Base-by-base conservation (phyloP, 164 flowering plant species). In the Hamamelis virginiana region DNA sequence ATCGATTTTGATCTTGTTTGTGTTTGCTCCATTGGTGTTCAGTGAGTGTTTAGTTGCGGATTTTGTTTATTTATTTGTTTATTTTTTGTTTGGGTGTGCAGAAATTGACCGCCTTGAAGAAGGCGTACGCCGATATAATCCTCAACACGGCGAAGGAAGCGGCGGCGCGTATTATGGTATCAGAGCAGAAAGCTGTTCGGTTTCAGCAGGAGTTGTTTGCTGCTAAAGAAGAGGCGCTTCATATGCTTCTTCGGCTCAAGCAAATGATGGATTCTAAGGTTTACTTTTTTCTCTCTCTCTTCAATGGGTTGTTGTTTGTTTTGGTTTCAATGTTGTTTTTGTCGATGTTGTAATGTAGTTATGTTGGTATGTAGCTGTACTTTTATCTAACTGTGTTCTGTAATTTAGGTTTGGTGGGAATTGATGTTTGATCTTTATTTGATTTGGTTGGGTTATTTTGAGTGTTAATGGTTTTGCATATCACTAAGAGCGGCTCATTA, bases 111-210 rank as follows among this genome's bases (percentile, higher is more conserved):
- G 91, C 93, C 13, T 77, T 88, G 87, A 91, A 89, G 83, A 87
- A 80, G 86, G 98, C 89, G 5, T 91, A 90, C 64, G 96, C 96
- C 52, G 96, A 91, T 48, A 85, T 89, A 75, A 90, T 94, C 27
- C 75, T 91, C 62, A 85, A 85, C 72, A 89, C 87, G 44, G 85
- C 97, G 15, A 89, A 90, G 67, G 97, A 90, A 80, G 98, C 97
- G 50, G 94, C 98, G 46, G 85, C 86, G 38, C 81, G 92, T 71
- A 75, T 91, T 58, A 85, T 91, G 88, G 80, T 69, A 18, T 81
- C 91, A 11, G 98, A 91, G 84, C 72, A 85, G 47, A 90, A 76
- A 72, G 86, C 97, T 15, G 18, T 66, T 21, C 74, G 80, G 28
- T 85, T 71, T 70, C 87, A 87, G 75, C 80, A 75, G 52, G 94